Percentiles rank a stretch among this genome's conserved stretches.
Evolutionary conservation across 2,329 filamentous ascomycete genomes (phyloP).

Genomic region (Coniochaeta sp.): DNA sequence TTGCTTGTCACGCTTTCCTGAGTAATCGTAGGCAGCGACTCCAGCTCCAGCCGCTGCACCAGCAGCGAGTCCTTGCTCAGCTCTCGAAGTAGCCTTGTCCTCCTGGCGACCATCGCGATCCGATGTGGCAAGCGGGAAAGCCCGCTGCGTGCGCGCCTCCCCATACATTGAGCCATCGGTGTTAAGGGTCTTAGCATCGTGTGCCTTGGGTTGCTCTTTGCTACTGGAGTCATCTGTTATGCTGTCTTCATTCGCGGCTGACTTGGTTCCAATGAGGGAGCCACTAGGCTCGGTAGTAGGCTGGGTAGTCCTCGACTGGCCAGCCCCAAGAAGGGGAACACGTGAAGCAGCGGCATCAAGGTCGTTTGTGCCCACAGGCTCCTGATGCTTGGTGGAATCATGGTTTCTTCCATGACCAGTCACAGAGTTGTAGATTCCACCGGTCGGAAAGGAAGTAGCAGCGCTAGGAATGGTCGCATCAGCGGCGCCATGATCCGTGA

Average conservation of each 20-base stretch:
- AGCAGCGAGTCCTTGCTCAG: background rate
- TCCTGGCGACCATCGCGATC: background rate
- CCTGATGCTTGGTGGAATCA: conserved; percentile 8
- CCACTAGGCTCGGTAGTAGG: background rate
- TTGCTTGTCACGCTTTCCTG: background rate
- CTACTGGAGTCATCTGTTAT: background rate
- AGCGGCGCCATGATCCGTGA: background rate
- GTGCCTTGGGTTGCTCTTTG: background rate
- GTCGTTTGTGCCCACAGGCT: background rate
- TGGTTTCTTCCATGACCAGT: conserved; percentile 12
- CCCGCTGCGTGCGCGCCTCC: background rate
- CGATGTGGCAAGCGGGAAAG: background rate
- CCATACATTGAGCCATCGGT: background rate
- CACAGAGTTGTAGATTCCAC: conserved; percentile 14
- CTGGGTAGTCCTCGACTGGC: background rate
- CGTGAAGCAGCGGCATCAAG: background rate
- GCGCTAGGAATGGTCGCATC: background rate
- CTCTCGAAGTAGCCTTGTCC: background rate
- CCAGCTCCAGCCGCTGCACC: background rate
- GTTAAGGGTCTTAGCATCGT: background rate
- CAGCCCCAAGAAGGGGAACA: background rate
- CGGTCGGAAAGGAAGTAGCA: background rate
- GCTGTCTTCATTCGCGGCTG: background rate
- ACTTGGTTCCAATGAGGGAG: background rate
- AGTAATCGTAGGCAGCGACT: background rate